Conservation (phyloP, 192 early-diverging fungal genomes). For the Lobosporangium transversale region DNA sequence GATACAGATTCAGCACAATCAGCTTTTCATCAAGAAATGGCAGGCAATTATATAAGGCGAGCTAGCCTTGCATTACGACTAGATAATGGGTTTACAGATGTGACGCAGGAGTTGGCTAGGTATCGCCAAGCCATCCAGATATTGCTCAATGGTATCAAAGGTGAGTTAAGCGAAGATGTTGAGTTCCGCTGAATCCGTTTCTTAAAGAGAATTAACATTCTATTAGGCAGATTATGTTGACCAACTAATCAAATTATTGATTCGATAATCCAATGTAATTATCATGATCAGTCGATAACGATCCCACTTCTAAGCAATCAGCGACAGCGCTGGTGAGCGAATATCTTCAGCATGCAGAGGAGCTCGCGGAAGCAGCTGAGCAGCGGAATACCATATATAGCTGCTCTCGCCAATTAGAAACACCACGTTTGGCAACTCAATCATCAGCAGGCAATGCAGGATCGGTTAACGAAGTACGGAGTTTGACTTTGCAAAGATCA, state of each 20-base stretch:
- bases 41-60: constrained; percentile 36
- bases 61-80: constrained; percentile 27
- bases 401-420: constrained; percentile 29
- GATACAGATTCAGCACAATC: neutral
- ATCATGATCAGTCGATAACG: constrained; percentile 69
- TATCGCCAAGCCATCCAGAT: constrained; percentile 73
- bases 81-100: constrained; percentile 23
- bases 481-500: constrained; percentile 30
- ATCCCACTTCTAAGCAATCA: constrained; percentile 57
- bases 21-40: constrained; percentile 6
- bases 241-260: no score
- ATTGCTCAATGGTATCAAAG: constrained; percentile 69
- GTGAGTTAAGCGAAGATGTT: no score
- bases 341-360: constrained; percentile 63
- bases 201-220: no score
- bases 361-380: constrained; percentile 50
- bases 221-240: no score
- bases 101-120: constrained; percentile 49
- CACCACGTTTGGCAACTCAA: constrained; percentile 47
- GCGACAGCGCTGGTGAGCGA: constrained; percentile 57
- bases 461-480: constrained; percentile 36
- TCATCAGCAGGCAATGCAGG: constrained; percentile 53
- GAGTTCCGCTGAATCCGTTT: no score
- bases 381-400: constrained; percentile 17
- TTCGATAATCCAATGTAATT: no score